Evolutionary conservation across 2,329 filamentous ascomycete species (phyloP), one percentile per base, ranked within the genome.

Genomic region (Venturia asperata): DNA sequence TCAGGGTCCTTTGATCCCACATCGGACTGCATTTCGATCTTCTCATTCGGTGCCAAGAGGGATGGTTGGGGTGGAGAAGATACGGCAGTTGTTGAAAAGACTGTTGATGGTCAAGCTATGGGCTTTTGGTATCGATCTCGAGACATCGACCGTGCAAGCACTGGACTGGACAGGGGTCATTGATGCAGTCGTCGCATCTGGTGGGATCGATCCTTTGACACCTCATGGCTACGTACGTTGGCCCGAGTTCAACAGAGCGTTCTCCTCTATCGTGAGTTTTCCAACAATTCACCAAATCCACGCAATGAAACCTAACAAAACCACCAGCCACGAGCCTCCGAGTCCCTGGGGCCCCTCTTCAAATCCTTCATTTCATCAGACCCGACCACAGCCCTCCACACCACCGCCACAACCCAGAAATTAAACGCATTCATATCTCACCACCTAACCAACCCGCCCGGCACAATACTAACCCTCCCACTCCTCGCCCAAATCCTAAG

Each of bases 21-120:
- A 37, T 58, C 30, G 52, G 19, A 58, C 52, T 34, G 52, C 52
- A n/a, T 58, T 58, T 21, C 52, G 30, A 1, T 58, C 52, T 37
- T 58, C 52, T 21, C 52, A 15, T 5, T 58, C 52, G 15, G 52
- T 58, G 30, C 52, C 52, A 4, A 19, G 7, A 21, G 52, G 52
- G 9, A 58, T 37, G 52, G 52, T 58, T 10, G 7, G 30, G 30
- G 52, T 58, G 30, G 52, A 58, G 0, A 58, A 58, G 52, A 21
- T 58, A 37, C 7, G 30, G 30, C 52, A 58, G 19, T 37, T 58
- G 30, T 10, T 58, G 30, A 58, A 37, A 19, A 19, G 27, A 15
- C 10, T 37, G 30, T 11, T 58, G 30, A 5, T n/a, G 9, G 30
- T 58, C 30, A 39, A 58, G 17, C 10, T 58, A n/a, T 58, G 52